Base-by-base conservation (phyloP, 306 rosid species). In the Dalbergia oliveri region DNA sequence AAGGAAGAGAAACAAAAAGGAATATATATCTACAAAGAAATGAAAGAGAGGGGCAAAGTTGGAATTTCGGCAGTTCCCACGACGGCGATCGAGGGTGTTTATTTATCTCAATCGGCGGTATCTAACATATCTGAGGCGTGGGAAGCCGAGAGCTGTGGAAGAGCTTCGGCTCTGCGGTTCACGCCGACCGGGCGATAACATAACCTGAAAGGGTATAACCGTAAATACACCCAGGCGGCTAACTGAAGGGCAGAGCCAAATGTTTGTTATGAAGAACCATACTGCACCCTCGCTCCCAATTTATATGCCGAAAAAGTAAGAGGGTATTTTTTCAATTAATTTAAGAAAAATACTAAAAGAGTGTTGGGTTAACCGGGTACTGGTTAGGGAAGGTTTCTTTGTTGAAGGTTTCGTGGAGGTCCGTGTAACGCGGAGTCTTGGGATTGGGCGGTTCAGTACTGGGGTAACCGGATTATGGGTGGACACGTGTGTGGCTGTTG, bases 81-180 rank as follows among this genome's bases (percentile, higher is more conserved):
- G 5, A 67, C 5, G 43, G 50, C 57, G 11, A 7, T 2, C 9
- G 15, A 8, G 16, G 13, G 50, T 26, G 15, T 1, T 4, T 23
- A 8, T 35, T 18, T 41, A 86, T 86, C 91, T 87, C 89, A 90
- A 76, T 19, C 90, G 92, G 39, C 93, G 81, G 85, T 83, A 88
- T 8, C 94, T 87, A 58, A 85, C 73, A 75, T 85, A 87, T 34
- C 91, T 33, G 80, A 41, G 75, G 73, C 86, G 87, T 16, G 92
- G 93, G 72, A 91, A 93, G 76, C 93, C 95, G 88, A 91, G 84
- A 88, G 92, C 90, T 37, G 62, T 26, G 58, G 73, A 83, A 37
- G 81, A 83, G 90, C 91, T 81, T 39, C 68, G 86, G 94, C 99
- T 85, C 77, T 60, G 87, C 16, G 86, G 73, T 70, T 79, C 9